phyloP scores from a whole-genome alignment of 208 protist species.

The Leishmania arabica region DNA sequence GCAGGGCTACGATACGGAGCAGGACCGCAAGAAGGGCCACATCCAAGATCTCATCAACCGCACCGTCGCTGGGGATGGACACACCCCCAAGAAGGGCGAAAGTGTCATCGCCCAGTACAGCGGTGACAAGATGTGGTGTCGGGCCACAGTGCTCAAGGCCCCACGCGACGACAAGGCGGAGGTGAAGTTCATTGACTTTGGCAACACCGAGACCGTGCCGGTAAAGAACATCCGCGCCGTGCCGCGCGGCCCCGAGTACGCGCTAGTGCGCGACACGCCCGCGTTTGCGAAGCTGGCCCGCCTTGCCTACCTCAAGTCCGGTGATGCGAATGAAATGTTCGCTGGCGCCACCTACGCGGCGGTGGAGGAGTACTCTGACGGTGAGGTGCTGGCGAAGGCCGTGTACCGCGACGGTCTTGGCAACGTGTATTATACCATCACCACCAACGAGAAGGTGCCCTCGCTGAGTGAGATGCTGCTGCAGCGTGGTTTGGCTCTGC shows the following conservation, averaged over 20 bases:
- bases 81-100: slow-evolving; percentile 66
- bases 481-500: slow-evolving; percentile 70
- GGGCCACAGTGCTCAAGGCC: slow-evolving; percentile 64
- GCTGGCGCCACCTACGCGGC: slow-evolving; percentile 47
- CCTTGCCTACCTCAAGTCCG: slow-evolving; percentile 77
- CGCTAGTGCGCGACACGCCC: slow-evolving; percentile 60
- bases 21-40: slow-evolving; percentile 39
- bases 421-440: slow-evolving; percentile 72
- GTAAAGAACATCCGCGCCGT: slow-evolving; percentile 66
- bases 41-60: slow-evolving; percentile 67
- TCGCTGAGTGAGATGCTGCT: slow-evolving; percentile 85
- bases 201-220: slow-evolving; percentile 64
- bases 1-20: slow-evolving; percentile 48
- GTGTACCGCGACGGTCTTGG: slow-evolving; percentile 73
- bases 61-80: slow-evolving; percentile 31
- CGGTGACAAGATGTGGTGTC: slow-evolving; percentile 82
- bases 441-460: slow-evolving; percentile 54
- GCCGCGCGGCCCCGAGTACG: slow-evolving; percentile 73
- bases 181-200: slow-evolving; percentile 90
- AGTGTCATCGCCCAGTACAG: slow-evolving; percentile 75
- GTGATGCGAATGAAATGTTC: slow-evolving; percentile 43
- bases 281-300: slow-evolving; percentile 60
- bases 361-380: slow-evolving; percentile 73
- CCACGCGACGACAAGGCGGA: slow-evolving; percentile 43
- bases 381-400: slow-evolving; percentile 71